phyloP scores from a whole-genome alignment of 306 rosid genomes.

The Ochetophila trinervis region DNA sequence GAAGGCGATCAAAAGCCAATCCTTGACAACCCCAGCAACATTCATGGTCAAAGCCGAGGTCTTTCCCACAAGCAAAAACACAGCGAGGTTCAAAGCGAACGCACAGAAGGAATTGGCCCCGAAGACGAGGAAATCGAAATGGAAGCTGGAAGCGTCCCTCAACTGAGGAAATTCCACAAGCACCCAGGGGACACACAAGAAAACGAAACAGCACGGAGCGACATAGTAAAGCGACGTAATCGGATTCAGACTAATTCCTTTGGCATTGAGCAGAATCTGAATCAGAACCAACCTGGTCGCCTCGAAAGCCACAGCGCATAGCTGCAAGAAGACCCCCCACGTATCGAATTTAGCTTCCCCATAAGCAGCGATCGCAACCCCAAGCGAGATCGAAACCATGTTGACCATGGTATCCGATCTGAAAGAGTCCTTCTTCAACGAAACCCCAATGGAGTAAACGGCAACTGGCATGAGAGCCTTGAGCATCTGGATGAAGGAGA shows the following conservation, averaged over 20 bases:
- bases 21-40: slow-evolving; percentile 97
- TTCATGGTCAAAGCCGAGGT: slow-evolving; percentile 97
- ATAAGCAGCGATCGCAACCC: slow-evolving; percentile 85
- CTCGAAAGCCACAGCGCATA: slow-evolving; percentile 79
- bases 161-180: slow-evolving; percentile 67
- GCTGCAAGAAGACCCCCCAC: slow-evolving; percentile 73
- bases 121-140: slow-evolving; percentile 55
- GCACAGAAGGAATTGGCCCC: slow-evolving; percentile 85
- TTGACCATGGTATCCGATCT: slow-evolving; percentile 69
- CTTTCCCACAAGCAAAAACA: slow-evolving; percentile 89
- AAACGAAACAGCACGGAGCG: slow-evolving; percentile 85
- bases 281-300: slow-evolving; percentile 86
- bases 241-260: slow-evolving; percentile 82
- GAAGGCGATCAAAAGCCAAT: slow-evolving; percentile 91
- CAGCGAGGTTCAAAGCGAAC: slow-evolving; percentile 81
- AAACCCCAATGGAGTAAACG: slow-evolving; percentile 72
- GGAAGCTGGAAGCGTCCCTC: slow-evolving; percentile 78
- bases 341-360: slow-evolving; percentile 80
- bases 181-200: slow-evolving; percentile 77
- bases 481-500: slow-evolving; percentile 93
- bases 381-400: slow-evolving; percentile 84
- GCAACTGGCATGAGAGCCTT: slow-evolving; percentile 97
- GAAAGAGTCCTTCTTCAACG: slow-evolving; percentile 63
- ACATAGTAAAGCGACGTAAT: slow-evolving; percentile 93
- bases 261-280: slow-evolving; percentile 74